Conservation (phyloP, 306 rosid species). For the Trifolium pratense region DNA sequence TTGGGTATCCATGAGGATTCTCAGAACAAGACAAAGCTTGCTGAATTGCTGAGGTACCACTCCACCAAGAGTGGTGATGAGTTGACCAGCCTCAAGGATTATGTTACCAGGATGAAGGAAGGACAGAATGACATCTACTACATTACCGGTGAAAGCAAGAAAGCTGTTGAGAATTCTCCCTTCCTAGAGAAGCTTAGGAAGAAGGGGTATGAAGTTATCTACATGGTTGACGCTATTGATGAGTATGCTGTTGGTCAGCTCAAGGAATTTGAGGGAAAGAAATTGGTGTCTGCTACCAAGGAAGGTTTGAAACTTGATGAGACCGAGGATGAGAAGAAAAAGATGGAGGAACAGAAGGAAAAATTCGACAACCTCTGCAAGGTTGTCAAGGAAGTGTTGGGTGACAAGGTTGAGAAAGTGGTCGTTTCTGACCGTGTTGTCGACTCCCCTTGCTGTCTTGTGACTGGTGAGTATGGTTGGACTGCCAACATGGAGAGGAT, state of each 20-base stretch:
- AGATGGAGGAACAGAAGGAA: slow-evolving; percentile 66
- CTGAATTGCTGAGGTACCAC: slow-evolving; percentile 85
- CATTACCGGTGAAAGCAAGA: slow-evolving; percentile 94
- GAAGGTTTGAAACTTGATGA: slow-evolving; percentile 90
- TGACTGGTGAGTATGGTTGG: slow-evolving; percentile 96
- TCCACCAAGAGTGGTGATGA: slow-evolving; percentile 94
- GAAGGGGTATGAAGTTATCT: slow-evolving; percentile 83
- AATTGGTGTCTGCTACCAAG: slow-evolving; percentile 90
- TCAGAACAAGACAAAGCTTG: slow-evolving; percentile 76
- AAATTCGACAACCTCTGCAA: slow-evolving; percentile 84
- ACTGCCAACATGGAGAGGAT: slow-evolving; percentile 97
- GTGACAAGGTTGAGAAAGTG: slow-evolving; percentile 90
- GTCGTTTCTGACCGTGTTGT: slow-evolving; percentile 94
- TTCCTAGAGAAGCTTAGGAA: slow-evolving; percentile 91
- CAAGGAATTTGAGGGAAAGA: slow-evolving; percentile 92
- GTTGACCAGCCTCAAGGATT: slow-evolving; percentile 88
- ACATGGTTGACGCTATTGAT: slow-evolving; percentile 94
- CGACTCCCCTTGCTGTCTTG: slow-evolving; percentile 90
- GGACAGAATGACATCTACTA: slow-evolving; percentile 86
- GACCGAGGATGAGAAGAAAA: slow-evolving; percentile 78
- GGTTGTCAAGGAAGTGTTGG: slow-evolving; percentile 92
- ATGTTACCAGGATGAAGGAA: slow-evolving; percentile 96
- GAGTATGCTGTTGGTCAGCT: slow-evolving; percentile 93
- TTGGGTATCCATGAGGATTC: slow-evolving; percentile 91
- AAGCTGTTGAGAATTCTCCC: slow-evolving; percentile 92